phyloP scores from a whole-genome alignment of 768 basidiomycete genomes.

The Boletus sp. region DNA sequence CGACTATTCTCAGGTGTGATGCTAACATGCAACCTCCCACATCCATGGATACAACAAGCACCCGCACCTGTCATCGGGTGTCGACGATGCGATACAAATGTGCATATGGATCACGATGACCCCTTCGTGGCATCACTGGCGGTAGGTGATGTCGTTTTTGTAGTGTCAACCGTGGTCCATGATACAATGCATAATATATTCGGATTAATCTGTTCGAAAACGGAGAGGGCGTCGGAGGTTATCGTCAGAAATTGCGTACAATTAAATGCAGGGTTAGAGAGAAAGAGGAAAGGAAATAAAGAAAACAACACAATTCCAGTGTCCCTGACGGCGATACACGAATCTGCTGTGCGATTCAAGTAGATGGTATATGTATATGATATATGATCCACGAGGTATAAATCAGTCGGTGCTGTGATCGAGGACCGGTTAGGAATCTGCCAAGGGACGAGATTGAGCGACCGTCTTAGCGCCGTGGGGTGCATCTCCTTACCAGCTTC shows the following conservation, averaged over 20 bases:
- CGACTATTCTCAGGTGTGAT: background rate
- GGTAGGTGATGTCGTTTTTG: background rate
- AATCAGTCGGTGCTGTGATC: background rate
- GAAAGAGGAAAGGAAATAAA: background rate
- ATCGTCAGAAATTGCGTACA: background rate
- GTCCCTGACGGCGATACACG: slow-evolving; percentile 7
- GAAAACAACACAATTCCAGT: background rate
- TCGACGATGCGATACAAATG: background rate
- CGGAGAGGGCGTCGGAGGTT: background rate
- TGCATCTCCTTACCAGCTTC: slow-evolving; percentile 13
- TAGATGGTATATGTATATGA: slow-evolving; percentile 9
- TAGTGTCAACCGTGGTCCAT: background rate
- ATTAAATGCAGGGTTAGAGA: no score
- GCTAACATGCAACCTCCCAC: background rate
- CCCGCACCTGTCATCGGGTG: background rate
- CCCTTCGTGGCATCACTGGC: background rate
- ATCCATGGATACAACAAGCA: background rate
- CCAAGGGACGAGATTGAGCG: background rate
- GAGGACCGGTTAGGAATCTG: slow-evolving; percentile 3
- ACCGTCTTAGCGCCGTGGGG: background rate
- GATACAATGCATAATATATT: background rate
- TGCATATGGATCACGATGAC: background rate
- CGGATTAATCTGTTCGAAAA: no score
- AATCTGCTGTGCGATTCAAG: slow-evolving; percentile 1
- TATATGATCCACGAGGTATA: slow-evolving; percentile 1